A percentile compares a stretch with the other conserved stretches of the same genome.
These are phyloP conservation scores for Discostella pseudostelligera DNA, from an alignment of 108 stramenopile genomes.

Conservation along the genomic window DNA sequence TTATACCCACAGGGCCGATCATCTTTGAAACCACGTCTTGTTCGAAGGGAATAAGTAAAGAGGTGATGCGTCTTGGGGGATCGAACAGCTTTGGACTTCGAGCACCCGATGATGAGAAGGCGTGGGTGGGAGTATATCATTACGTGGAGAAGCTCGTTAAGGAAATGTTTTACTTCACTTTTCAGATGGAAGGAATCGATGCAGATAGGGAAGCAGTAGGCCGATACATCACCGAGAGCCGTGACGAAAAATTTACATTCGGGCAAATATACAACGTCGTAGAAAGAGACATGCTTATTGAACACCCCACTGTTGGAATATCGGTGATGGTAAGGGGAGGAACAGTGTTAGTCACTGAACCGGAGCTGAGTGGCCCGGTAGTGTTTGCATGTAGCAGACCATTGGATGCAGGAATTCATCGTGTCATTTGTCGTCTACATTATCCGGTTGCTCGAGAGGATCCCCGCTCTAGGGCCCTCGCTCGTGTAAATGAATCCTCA, in stretches of 20 bases:
- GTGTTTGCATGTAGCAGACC: slow-evolving; percentile 13
- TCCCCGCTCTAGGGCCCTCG: neutral
- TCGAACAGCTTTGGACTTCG: slow-evolving; percentile 19
- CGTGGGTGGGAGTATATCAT: slow-evolving; percentile 34
- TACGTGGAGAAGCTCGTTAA: slow-evolving; percentile 26
- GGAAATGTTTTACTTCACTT: slow-evolving; percentile 30
- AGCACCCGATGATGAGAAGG: slow-evolving; percentile 33
- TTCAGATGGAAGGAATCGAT: slow-evolving; percentile 4
- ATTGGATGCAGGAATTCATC: slow-evolving; percentile 10
- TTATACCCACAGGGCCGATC: slow-evolving; percentile 33
- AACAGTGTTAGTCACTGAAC: slow-evolving; percentile 1
- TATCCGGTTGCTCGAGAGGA: slow-evolving; percentile 9
- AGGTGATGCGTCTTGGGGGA: slow-evolving; percentile 1
- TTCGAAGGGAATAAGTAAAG: neutral
- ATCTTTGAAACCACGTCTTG: slow-evolving; percentile 7
- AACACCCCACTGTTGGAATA: slow-evolving; percentile 1
- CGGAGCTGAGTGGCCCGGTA: neutral
- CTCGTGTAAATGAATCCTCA: slow-evolving; percentile 5
- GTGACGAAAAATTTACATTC: slow-evolving; percentile 28
- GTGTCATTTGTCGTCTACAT: slow-evolving; percentile 33
- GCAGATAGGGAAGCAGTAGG: slow-evolving; percentile 20
- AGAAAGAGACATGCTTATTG: neutral
- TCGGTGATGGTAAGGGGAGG: slow-evolving; percentile 24
- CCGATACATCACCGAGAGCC: slow-evolving; percentile 14
- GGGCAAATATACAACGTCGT: neutral